phyloP scores from a whole-genome alignment of 257 asterid genomes.

The Forsythia suspensa region DNA sequence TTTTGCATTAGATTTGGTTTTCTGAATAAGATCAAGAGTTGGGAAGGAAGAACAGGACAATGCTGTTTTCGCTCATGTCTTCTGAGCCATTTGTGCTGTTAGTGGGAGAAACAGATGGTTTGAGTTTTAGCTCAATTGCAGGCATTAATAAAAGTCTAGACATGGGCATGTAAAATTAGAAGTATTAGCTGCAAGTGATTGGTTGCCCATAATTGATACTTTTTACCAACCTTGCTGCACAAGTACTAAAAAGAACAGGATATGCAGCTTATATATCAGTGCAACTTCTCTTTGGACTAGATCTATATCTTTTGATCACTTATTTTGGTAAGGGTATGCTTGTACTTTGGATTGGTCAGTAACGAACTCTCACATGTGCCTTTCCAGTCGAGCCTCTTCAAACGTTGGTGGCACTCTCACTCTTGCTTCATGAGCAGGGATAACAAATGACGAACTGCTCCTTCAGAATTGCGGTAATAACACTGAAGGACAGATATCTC shows the following conservation, averaged over 20 bases:
- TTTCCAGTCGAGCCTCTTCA: neutral
- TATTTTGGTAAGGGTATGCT: too few species aligned
- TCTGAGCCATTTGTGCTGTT: constrained; percentile 13
- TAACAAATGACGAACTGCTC: neutral
- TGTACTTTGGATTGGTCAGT: neutral
- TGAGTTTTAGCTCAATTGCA: neutral
- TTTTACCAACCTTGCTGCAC: neutral
- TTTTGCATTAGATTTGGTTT: constrained; percentile 8
- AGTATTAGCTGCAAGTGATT: neutral
- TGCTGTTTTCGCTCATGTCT: neutral
- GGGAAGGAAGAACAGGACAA: constrained; percentile 32
- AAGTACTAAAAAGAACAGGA: neutral
- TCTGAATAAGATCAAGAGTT: constrained; percentile 10
- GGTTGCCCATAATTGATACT: neutral
- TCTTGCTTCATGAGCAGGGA: neutral
- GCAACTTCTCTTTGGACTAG: neutral
- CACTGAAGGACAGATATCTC: neutral
- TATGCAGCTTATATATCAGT: neutral
- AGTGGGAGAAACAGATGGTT: neutral
- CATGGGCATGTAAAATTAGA: neutral
- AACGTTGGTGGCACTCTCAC: neutral
- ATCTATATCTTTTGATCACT: neutral
- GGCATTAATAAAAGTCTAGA: neutral
- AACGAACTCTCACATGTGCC: neutral
- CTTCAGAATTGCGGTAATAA: neutral